Base-by-base conservation (phyloP, 2,329 filamentous ascomycete species). In the Akanthomyces lecanii region DNA sequence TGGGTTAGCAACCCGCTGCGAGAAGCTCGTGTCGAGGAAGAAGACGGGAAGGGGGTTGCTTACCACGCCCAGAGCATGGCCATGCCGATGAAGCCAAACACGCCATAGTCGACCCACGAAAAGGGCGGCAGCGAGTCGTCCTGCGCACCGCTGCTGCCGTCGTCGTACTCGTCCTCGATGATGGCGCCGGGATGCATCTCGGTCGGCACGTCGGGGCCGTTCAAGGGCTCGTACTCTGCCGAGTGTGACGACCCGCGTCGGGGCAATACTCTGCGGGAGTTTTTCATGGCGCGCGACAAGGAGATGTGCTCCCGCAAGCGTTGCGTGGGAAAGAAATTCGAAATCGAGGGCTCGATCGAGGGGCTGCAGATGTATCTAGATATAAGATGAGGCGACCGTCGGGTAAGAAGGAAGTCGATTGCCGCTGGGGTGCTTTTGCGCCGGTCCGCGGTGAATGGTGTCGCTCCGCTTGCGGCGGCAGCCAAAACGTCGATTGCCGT, bases 1-100 rank as follows among this genome's bases (percentile, higher is more conserved):
- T 11, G n/a, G 16, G n/a, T 53, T 38, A 53, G 51, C 28, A 10
- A 40, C 5, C 3, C 7, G 36, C 11, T 12, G 36, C 21, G 30
- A 33, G 30, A 33, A 11, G 10, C 1, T 14, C 7, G 10, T 18
- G 4, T 3, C 3, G 1, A 25, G 36, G 36, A 21, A 42, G 57
- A 47, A n/a, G 10, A 62, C 38, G 23, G 30, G 28, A 30, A 33
- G 28, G 63, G 21, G 21, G 21, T 21, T 55, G 70, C 85, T 69
- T 84, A 96, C 94, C 94, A 98, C 62, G 94, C 92, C 94, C 94
- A 98, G 51, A 98, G 82, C 95, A 98, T 98, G 59, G 93, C 91
- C 63, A 97, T 82, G 57, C 95, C 95, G 30, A 98, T 80, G 57
- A 97, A 78, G 62, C 89, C 80, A 75, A 98, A 98, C 72, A 97